Evolutionary conservation across 805 yeast species (phyloP), one percentile per base, ranked within the genome.

Genomic region (Saturnispora bothae): DNA sequence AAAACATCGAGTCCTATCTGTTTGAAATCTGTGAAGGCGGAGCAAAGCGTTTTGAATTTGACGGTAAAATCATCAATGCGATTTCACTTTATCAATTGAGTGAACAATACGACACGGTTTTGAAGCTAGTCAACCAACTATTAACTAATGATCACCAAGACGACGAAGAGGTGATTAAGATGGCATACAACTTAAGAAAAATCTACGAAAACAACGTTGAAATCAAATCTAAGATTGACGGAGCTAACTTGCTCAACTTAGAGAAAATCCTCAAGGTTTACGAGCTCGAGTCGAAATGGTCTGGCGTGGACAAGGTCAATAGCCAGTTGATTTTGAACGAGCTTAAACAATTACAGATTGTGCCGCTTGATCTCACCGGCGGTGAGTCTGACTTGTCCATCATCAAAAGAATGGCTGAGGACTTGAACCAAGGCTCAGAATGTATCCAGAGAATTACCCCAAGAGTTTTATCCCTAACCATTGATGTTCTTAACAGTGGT

Each of bases 31-130:
- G 92, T 3, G 94, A 82, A 53, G 76, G 75, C 43, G 86, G 95
- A 21, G 96, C 96, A 3, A 68, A 68, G 31, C 76, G 75, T 48
- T 94, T 96, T 13, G 92, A 83, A 50, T 92, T 84, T 48, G 97
- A 88, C 51, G 96, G 96, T 6, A 71, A 95, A 52, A 68, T 76
- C 12, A 75, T 79, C 44, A 97, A 92, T 53, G 83, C 96, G 15
- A 70, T 92, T 43, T 65, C 83, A 41, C 68, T 92, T 39, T 89
- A 83, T 55, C 95, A 88, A 59, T 69, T 89, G 46, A 76, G 94
- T 34, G 94, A 83, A 59, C 95, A 88, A 48, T 81, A 81, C 56
- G 81, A 82, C 52, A 77, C 81, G 22, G 96, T 85, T 12, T 70
- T 89, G 7, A 58, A 71, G 2, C 69, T 85, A 42, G 73, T 86